Base-by-base conservation (phyloP, 345 rosid genomes). In the Hypericum androsaemum region DNA sequence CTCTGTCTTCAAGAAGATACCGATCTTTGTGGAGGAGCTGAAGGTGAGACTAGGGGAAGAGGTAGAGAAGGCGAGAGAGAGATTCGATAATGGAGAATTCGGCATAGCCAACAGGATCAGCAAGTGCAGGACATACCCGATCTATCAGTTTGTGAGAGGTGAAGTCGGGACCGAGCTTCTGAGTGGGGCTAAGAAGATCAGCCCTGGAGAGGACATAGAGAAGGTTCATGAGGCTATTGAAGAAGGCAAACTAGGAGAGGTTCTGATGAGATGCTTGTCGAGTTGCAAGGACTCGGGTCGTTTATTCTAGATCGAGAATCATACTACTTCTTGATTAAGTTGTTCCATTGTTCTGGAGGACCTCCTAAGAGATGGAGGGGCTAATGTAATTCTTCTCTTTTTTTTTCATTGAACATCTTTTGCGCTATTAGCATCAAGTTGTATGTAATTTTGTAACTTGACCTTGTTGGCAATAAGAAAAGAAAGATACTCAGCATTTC, bases 121-220 rank as follows among this genome's bases (percentile, higher is more conserved):
- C 60, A 69, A 76, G 59, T 70, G 77, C 63, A 64, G 68, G 64
- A 76, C 71, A 10, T 72, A 69, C 56, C 75, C 75, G 0, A 54
- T 76, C 5, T 76, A 76, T 64, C 46, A 55, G 65, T 76, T 76
- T 43, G 73, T 76, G 58, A 69, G 81, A 61, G 42, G 5, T 38
- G 73, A 76, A 50, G 60, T 61, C 12, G 73, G 72, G 41, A 72
- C 77, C 8, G 66, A 69, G 62, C 68, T 72, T 39, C 75, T 76
- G n/a, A 70, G 62, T 39, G 81, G 77, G 15, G 75, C 61, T 14
- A 76, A 72, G 70, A 69, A 66, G 47, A 64, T 64, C 53, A 72
- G 81, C 48, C 81, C 77, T n/a, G 81, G 77, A 17, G 81, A 76
- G 59, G 76, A 73, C 38, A 70, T 73, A 43, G 78, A 73, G 71